These are phyloP conservation scores for Hortaea werneckii DNA, from an alignment of 2,329 filamentous ascomycete genomes.

Conservation along the genomic window DNA sequence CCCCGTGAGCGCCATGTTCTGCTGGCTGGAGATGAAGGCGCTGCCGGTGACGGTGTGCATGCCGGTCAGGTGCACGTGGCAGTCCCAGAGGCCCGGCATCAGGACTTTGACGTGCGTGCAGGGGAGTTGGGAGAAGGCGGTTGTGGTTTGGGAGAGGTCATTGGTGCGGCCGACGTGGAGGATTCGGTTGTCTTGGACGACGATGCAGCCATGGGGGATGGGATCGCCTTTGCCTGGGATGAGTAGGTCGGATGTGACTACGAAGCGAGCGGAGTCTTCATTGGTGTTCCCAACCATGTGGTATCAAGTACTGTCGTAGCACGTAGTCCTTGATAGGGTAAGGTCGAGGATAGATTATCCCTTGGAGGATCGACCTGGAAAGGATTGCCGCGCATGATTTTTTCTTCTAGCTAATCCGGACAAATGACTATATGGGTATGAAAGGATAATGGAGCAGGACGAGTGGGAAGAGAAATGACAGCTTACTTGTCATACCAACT, in stretches of 20 bases:
- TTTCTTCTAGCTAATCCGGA: no score
- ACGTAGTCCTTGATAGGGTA: no score
- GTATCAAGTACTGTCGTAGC: no score
- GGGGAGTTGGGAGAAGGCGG: constrained; percentile 3
- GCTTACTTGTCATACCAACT: no score
- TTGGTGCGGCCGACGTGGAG: constrained; percentile 29
- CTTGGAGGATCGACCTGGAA: no score
- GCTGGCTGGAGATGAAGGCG: neutral
- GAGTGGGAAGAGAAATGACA: no score
- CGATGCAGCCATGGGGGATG: constrained; percentile 29
- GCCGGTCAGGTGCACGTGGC: constrained; percentile 32
- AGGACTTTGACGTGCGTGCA: constrained; percentile 30
- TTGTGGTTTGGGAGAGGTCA: constrained; percentile 4
- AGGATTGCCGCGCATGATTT: no score
- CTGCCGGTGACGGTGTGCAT: neutral
- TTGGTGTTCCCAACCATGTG: no score
- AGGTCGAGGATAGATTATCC: no score
- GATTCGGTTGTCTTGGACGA: constrained; percentile 32
- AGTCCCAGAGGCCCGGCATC: constrained; percentile 47
- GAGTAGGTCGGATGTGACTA: constrained; percentile 25
- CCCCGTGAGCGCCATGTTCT: constrained; percentile 25
- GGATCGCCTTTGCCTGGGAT: constrained; percentile 40
- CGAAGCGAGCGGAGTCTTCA: neutral
- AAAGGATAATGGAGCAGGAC: no score
- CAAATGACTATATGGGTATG: no score